These are phyloP conservation scores for Margaritispora aquatica DNA, from an alignment of 495 filamentous ascomycete genomes.

Conservation along the genomic window DNA sequence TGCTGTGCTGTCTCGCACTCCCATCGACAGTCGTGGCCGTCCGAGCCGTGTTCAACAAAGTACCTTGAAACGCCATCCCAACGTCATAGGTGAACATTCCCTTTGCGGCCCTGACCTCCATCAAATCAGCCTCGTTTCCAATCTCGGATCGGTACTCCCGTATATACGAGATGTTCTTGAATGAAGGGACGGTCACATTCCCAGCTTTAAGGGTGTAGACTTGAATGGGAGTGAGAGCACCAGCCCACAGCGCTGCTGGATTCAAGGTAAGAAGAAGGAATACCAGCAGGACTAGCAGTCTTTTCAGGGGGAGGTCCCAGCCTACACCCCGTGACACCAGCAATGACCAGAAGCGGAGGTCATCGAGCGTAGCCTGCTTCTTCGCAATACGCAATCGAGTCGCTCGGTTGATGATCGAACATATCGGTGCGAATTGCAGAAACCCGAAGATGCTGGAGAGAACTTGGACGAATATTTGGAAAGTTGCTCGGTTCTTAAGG, in stretches of 20 bases:
- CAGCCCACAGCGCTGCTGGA: constrained; percentile 31
- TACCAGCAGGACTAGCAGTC: constrained; percentile 17
- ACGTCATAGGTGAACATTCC: constrained; percentile 29
- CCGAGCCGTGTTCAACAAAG: constrained; percentile 21
- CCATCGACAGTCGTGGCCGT: constrained; percentile 24
- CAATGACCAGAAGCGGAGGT: constrained; percentile 18
- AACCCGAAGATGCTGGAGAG: constrained; percentile 14
- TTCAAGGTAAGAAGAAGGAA: constrained; percentile 19
- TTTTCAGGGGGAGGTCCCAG: not conserved
- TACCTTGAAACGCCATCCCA: constrained; percentile 23
- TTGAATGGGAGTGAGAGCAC: constrained; percentile 29
- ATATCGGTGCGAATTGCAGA: constrained; percentile 3
- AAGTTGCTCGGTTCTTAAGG: constrained; percentile 13
- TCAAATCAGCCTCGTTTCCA: constrained; percentile 13
- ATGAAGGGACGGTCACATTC: constrained; percentile 23
- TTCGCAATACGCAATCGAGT: constrained; percentile 12
- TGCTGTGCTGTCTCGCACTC: constrained; percentile 17
- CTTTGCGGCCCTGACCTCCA: constrained; percentile 10
- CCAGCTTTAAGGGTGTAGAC: constrained; percentile 1
- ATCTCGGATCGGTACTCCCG: constrained; percentile 5
- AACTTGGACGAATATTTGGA: constrained; percentile 22
- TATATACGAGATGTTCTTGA: constrained; percentile 23
- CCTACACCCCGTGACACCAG: not conserved
- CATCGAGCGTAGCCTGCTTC: constrained; percentile 9
- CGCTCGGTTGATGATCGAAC: constrained; percentile 1